Evolutionary conservation across 2,329 filamentous ascomycete species (phyloP), one percentile per base, ranked within the genome.

Genomic region (Aspergillus sojae): DNA sequence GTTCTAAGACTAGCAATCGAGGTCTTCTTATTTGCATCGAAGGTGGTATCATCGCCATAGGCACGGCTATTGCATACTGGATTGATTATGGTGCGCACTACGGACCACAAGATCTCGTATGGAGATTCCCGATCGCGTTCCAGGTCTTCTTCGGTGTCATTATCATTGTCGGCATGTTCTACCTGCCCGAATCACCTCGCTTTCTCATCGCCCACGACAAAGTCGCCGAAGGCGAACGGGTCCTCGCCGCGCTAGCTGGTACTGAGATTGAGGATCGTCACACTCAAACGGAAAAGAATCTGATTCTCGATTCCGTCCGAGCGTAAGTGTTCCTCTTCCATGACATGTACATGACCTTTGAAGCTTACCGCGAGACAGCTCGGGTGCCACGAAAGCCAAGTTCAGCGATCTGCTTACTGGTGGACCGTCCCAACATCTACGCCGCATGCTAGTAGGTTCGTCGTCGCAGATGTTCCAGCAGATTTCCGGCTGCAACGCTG

Each of bases 41-140:
- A 45, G 67, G 67, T 41, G 66, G 65, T 55, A 57, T 63, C 5
- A 69, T 69, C 19, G 63, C 64, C 9, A 65, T 65, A 23, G 65
- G 67, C 26, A 68, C 67, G 6, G 41, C 43, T 16, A 65, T 69
- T 34, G 65, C 66, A 4, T 69, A 68, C 43, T 69, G 66, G 66
- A 67, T 69, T 21, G 67, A 68, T 56, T 69, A 63, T 36, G 64
- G 66, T 39, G 60, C 60, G n/a, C 64, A 56, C 53, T 67, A 61
- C 12, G 55, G 62, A 12, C 62, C 60, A 11, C 58, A 53, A 14
- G 60, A 66, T 32, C 26, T 67, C 7, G 64, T 65, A 45, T 68
- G 67, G 66, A 63, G 66, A 19, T 68, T 68, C 57, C 65, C 64
- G 9, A 69, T 67, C 34, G 66, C 67, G 2, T 69, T 69, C 50